These are phyloP conservation scores for Beauveria scarabaeidicola DNA, from an alignment of 2,329 filamentous ascomycete species.

Conservation along the genomic window DNA sequence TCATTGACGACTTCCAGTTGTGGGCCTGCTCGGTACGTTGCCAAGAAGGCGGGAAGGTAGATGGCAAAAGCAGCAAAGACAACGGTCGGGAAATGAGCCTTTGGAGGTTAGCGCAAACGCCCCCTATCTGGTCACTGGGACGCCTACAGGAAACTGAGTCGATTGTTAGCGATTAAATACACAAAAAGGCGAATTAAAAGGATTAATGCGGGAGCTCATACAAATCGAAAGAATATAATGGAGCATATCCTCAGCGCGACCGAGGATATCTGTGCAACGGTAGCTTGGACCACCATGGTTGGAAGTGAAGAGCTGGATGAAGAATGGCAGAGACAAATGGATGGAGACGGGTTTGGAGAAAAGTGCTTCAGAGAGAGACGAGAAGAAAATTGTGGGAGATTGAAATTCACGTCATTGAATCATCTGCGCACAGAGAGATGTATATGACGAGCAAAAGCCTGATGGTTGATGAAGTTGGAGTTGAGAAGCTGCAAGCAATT, in stretches of 20 bases:
- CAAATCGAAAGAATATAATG: slow-evolving; percentile 30
- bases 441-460: background rate
- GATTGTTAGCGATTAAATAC: slow-evolving; percentile 11
- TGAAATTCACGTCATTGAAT: slow-evolving; percentile 2
- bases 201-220: slow-evolving; percentile 15
- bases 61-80: slow-evolving; percentile 56
- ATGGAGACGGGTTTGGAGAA: background rate
- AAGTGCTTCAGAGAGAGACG: background rate
- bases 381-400: background rate
- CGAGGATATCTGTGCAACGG: slow-evolving; percentile 27
- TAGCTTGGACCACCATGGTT: slow-evolving; percentile 24
- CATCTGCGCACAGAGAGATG: background rate
- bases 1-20: slow-evolving; percentile 52
- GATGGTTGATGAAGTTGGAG: background rate
- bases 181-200: background rate
- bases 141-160: slow-evolving; percentile 29
- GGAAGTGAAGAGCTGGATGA: background rate
- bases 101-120: slow-evolving; percentile 11
- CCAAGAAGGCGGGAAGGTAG: slow-evolving; percentile 56
- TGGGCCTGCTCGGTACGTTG: slow-evolving; percentile 47
- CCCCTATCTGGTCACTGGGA: background rate
- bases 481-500: background rate
- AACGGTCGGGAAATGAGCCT: slow-evolving; percentile 39
- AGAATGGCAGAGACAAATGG: background rate
- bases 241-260: slow-evolving; percentile 28